Evolutionary conservation across 306 rosid genomes (phyloP).

Genomic region (Fragaria vesca): DNA sequence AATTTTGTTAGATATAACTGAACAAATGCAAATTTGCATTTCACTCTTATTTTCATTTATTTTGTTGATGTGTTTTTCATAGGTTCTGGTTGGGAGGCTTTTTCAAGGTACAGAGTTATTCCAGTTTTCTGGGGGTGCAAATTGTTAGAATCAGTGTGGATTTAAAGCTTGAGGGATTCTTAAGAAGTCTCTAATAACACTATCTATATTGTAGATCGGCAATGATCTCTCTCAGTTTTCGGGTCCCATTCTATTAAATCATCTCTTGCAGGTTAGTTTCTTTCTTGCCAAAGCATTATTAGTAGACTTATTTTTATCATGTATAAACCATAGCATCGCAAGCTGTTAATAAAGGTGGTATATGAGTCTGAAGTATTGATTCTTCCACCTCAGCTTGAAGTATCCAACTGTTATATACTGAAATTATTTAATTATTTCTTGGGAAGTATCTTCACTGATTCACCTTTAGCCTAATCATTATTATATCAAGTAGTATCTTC

Average conservation of each 20-base stretch:
- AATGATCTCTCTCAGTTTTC: constrained; percentile 75
- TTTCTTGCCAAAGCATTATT: constrained; percentile 18
- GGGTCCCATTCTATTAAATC: constrained; percentile 69
- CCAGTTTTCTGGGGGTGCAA: neutral
- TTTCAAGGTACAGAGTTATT: constrained; percentile 52
- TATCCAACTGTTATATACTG: too few species aligned
- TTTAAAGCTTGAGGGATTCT: neutral
- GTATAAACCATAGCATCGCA: too few species aligned
- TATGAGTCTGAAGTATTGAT: neutral
- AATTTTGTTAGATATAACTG: neutral
- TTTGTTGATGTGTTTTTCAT: constrained; percentile 28
- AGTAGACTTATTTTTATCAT: neutral
- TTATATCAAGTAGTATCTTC: neutral
- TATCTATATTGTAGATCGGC: constrained; percentile 56
- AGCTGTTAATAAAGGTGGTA: neutral
- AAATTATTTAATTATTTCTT: neutral
- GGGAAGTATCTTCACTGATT: neutral
- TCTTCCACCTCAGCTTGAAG: too few species aligned
- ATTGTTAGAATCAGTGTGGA: neutral
- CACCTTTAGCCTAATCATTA: neutral
- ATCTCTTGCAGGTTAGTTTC: constrained; percentile 60
- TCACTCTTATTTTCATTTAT: constrained; percentile 17
- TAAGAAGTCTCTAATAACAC: constrained; percentile 18
- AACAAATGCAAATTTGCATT: too few species aligned
- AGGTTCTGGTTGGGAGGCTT: constrained; percentile 93